phyloP scores from a whole-genome alignment of 176 grass and related monocot species.

The Urochloa ruziziensis region DNA sequence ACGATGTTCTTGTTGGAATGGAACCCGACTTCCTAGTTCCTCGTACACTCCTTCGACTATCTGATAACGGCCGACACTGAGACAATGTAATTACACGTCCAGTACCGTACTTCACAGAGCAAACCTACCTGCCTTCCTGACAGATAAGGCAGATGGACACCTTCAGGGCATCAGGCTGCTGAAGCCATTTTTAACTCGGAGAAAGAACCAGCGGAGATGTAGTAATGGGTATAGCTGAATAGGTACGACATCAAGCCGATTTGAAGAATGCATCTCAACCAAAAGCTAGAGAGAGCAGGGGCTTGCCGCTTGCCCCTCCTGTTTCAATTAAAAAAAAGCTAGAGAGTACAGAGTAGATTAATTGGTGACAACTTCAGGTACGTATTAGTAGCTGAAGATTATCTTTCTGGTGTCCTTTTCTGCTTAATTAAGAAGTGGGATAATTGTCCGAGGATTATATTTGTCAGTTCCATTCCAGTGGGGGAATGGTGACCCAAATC shows the following conservation, averaged over 20 bases:
- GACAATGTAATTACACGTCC: background rate
- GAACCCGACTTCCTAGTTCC: too few relatives aligned
- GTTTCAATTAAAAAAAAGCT: too few relatives aligned
- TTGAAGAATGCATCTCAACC: background rate
- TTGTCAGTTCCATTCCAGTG: background rate
- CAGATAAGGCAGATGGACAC: background rate
- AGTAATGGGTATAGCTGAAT: background rate
- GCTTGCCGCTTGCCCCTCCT: too few relatives aligned
- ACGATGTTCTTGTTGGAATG: too few relatives aligned
- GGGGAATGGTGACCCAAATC: background rate
- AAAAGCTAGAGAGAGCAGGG: too few relatives aligned
- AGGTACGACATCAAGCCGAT: slow-evolving; percentile 1
- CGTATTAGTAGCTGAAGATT: background rate
- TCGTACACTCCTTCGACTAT: too few relatives aligned
- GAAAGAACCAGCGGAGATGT: background rate
- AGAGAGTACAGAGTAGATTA: background rate
- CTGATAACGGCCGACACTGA: background rate
- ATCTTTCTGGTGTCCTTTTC: background rate
- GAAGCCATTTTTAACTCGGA: too few relatives aligned
- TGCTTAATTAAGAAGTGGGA: background rate
- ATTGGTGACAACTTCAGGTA: background rate
- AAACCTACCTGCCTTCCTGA: background rate
- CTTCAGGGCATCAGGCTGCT: too few relatives aligned
- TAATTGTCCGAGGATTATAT: background rate
- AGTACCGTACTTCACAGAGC: background rate